Percentiles rank a stretch among this genome's conserved stretches.
Evolutionary conservation across 495 filamentous ascomycete genomes (phyloP).

Genomic region (Aspergillus egyptiacus): DNA sequence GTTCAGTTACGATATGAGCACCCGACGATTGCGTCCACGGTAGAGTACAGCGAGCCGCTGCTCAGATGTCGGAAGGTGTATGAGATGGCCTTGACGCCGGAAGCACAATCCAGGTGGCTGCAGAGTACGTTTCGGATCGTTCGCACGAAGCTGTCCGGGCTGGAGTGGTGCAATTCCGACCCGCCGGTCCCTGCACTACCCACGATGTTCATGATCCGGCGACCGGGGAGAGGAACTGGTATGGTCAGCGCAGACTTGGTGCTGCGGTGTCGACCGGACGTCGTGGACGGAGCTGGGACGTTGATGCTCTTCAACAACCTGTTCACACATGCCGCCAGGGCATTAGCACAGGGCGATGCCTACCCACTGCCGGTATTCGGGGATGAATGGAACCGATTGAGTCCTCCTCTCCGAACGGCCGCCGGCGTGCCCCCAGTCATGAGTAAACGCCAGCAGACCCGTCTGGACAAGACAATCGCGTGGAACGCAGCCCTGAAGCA

Average conservation of each 20-base stretch:
- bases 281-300: conserved; percentile 46
- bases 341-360: conserved; percentile 1
- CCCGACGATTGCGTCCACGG: conserved; percentile 38
- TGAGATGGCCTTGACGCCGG: conserved; percentile 13
- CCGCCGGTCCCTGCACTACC: conserved; percentile 30
- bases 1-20: conserved; percentile 33
- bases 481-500: conserved; percentile 13
- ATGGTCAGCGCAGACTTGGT: conserved; percentile 30
- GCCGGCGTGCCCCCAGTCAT: conserved; percentile 16
- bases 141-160: conserved; percentile 21
- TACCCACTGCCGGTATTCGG: conserved; percentile 15
- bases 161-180: conserved; percentile 39
- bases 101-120: conserved; percentile 28
- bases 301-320: conserved; percentile 32
- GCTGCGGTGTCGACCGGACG: conserved; percentile 40
- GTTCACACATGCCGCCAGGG: conserved; percentile 13
- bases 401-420: conserved; percentile 21
- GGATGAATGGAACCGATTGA: conserved; percentile 21
- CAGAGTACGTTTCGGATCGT: conserved; percentile 31
- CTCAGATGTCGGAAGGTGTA: conserved; percentile 38
- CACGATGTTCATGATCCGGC: conserved; percentile 35
- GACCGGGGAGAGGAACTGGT: not conserved
- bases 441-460: conserved; percentile 7
- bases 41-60: conserved; percentile 21
- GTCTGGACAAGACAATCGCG: conserved; percentile 6